Base-by-base conservation (phyloP, 2,329 filamentous ascomycete species). In the Scedosporium dehoogii region DNA sequence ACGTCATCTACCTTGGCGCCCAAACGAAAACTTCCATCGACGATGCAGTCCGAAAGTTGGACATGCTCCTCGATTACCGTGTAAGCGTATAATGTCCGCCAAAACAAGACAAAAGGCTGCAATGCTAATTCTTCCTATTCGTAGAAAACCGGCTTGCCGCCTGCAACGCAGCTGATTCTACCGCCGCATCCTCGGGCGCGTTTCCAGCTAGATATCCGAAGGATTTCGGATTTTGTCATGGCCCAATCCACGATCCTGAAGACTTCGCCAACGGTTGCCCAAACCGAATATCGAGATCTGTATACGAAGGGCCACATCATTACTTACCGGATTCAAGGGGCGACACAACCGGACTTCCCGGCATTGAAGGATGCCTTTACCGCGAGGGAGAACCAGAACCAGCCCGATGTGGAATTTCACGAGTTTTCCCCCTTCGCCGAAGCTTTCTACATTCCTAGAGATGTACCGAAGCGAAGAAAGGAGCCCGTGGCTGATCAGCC, bases 1-100 rank as follows among this genome's bases (percentile, higher is more conserved):
- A 68, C 9, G 23, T 70, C 9, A 7, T 73, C 2, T 74, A 74
- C 14, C 65, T 74, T 9, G 72, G 69, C 2, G 68, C 68, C 2
- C 38, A 64, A 4, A 12, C 60, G 6, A 12, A 23, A 16, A 33
- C 61, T 5, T 46, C 55, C 6, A 10, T 73, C 14, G 23, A 65
- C 3, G 60, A 64, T 4, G 64, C 66, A 3, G 59, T 65, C 5
- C 56, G 33, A 18, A 70, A 67, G 12, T 66, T 73, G 3, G 64
- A 69, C 16, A 65, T 64, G 3, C 63, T 70, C 23, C 18, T 65
- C 3, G 38, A 59, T 2, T 59, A 69, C 7, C 63, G 64, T 61
- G 69, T 68, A 64, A 57, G 63, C 41, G 21, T 27, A 72, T 69
- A 41, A 63, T 59, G 42, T 3, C 25, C 41, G 4, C 23, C 12